Conservation (phyloP, 768 basidiomycete genomes). For the Baorangia bicolor region DNA sequence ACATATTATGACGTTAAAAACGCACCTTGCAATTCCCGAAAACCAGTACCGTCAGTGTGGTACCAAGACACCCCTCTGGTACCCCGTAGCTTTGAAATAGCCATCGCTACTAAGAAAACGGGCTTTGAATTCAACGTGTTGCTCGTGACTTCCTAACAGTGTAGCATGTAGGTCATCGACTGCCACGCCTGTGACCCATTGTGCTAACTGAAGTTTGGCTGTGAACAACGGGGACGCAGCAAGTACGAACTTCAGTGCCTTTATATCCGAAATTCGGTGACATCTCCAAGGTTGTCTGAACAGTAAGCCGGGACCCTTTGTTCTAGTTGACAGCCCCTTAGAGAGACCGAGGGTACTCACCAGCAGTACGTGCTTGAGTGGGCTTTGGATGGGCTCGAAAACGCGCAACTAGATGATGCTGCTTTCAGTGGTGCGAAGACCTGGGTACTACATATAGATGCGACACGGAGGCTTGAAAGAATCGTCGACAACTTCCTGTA, state of each 20-base stretch:
- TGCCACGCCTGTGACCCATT: conserved; percentile 4
- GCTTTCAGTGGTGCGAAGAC: too few relatives aligned
- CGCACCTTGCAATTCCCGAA: neutral
- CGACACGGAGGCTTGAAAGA: neutral
- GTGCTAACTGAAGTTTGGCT: neutral
- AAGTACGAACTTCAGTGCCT: neutral
- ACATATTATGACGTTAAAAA: neutral
- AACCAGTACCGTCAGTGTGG: neutral
- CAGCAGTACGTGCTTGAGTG: too few relatives aligned
- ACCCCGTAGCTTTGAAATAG: neutral
- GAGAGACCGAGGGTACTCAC: too few relatives aligned
- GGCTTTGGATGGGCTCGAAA: too few relatives aligned
- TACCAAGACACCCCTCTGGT: neutral
- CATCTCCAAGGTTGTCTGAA: neutral
- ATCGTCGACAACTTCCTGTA: neutral
- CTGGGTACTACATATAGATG: neutral
- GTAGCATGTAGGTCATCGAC: neutral
- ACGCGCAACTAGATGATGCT: neutral
- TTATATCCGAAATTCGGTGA: neutral
- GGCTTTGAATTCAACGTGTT: neutral
- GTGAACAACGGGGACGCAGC: neutral
- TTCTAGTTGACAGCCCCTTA: neutral
- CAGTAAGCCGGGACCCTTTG: neutral
- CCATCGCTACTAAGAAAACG: neutral
- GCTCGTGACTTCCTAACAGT: neutral